A percentile compares a stretch with the other conserved stretches of the same genome.
phyloP scores from a whole-genome alignment of 352 stramenopile species.

The Phytophthora idaei region DNA sequence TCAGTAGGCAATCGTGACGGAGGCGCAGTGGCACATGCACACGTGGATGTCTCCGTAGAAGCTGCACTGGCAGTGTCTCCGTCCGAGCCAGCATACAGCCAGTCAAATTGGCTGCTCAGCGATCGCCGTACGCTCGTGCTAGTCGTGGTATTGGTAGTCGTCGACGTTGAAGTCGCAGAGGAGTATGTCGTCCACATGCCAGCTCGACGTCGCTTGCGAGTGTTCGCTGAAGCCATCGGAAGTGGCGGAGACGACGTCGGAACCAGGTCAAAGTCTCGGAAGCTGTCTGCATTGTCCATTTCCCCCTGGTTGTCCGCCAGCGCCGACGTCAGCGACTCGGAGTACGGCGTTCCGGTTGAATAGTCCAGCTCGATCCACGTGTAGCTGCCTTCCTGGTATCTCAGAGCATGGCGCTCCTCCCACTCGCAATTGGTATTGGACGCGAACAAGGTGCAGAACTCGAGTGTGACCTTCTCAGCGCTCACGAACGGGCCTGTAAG shows the following conservation, averaged over 20 bases:
- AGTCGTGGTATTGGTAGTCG: slow-evolving; percentile 19
- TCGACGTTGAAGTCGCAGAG: slow-evolving; percentile 10
- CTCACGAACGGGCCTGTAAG: slow-evolving; percentile 49
- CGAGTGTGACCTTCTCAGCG: slow-evolving; percentile 41
- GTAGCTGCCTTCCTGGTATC: slow-evolving; percentile 68
- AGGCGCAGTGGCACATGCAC: slow-evolving; percentile 29
- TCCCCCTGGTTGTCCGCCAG: slow-evolving; percentile 41
- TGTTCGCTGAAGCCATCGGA: slow-evolving; percentile 22
- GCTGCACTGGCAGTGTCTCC: slow-evolving; percentile 15
- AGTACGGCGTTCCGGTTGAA: slow-evolving; percentile 50
- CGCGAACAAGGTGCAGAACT: slow-evolving; percentile 58
- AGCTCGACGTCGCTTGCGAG: slow-evolving; percentile 38
- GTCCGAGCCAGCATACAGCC: slow-evolving; percentile 34
- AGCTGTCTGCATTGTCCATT: slow-evolving; percentile 37
- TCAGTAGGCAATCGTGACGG: slow-evolving; percentile 50
- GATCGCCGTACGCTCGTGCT: slow-evolving; percentile 24
- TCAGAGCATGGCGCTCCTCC: slow-evolving; percentile 55
- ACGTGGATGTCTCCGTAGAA: slow-evolving; percentile 16
- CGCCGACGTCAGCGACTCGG: slow-evolving; percentile 43
- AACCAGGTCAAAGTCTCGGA: slow-evolving; percentile 42
- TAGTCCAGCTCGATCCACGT: slow-evolving; percentile 77
- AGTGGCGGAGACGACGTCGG: slow-evolving; percentile 31
- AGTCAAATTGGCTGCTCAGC: slow-evolving; percentile 36
- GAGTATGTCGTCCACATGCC: slow-evolving; percentile 34
- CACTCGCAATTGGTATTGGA: slow-evolving; percentile 60